Percentiles rank a stretch among this genome's conserved stretches.
These are phyloP conservation scores for Angophora floribunda DNA, from an alignment of 345 rosid species.

Conservation along the genomic window DNA sequence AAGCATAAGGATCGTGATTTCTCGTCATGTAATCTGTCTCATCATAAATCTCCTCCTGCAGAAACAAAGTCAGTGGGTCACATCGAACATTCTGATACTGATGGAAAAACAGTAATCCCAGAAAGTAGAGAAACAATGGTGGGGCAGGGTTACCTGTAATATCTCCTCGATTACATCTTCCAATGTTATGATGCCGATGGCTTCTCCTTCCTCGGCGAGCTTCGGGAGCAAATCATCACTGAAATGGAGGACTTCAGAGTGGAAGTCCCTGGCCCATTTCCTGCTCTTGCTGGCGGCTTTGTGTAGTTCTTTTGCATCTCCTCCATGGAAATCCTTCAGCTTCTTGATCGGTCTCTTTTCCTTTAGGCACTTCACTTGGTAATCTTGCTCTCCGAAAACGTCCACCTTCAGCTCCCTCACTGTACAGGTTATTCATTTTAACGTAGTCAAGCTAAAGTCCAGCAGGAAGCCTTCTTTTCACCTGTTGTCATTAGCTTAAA, in stretches of 20 bases:
- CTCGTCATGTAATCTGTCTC: conserved; percentile 27
- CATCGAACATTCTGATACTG: background rate
- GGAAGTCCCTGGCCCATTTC: conserved; percentile 35
- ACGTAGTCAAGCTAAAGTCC: background rate
- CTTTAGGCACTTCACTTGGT: background rate
- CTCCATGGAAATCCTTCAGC: conserved; percentile 13
- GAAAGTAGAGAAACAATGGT: background rate
- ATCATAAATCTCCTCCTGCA: conserved; percentile 64
- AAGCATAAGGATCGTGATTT: background rate
- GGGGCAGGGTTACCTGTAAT: conserved; percentile 18
- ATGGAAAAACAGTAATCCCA: background rate
- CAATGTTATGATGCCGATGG: conserved; percentile 48
- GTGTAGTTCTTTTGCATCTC: background rate
- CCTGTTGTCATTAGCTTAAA: background rate
- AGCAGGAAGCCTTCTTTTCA: background rate
- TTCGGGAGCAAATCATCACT: conserved; percentile 10
- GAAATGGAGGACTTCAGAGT: conserved; percentile 26
- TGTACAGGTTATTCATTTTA: background rate
- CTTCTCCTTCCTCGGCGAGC: conserved; percentile 23
- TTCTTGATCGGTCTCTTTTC: conserved; percentile 9
- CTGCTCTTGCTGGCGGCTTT: conserved; percentile 20
- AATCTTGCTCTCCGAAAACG: conserved; percentile 12
- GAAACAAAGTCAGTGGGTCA: background rate
- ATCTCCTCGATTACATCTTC: conserved; percentile 69
- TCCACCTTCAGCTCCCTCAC: conserved; percentile 26